Conservation (phyloP, 805 yeast genomes). For the Cyberlindnera saturnus region DNA sequence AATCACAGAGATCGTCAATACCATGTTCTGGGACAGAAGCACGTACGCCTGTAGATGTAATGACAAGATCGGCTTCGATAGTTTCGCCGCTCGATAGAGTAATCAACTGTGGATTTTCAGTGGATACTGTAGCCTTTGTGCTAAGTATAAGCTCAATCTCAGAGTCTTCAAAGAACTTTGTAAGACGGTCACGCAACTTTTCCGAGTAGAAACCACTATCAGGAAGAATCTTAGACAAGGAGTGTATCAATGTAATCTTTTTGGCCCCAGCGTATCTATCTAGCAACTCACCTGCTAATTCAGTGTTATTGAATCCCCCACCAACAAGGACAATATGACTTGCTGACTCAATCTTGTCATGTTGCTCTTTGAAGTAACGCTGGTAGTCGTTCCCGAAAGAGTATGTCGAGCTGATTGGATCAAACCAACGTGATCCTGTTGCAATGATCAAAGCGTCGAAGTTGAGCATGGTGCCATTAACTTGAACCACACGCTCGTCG, state of each 20-base stretch:
- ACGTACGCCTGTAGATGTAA: constrained; percentile 14
- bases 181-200: constrained; percentile 13
- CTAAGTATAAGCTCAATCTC: constrained; percentile 15
- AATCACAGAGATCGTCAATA: constrained; percentile 7
- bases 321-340: constrained; percentile 25
- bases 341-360: constrained; percentile 17
- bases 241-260: constrained; percentile 17
- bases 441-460: constrained; percentile 26
- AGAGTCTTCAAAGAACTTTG: constrained; percentile 11
- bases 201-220: constrained; percentile 9
- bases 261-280: constrained; percentile 14
- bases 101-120: constrained; percentile 3
- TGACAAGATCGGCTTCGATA: constrained; percentile 17
- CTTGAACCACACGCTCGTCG: constrained; percentile 11
- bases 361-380: constrained; percentile 10
- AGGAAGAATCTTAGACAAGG: constrained; percentile 6
- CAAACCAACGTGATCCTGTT: constrained; percentile 26
- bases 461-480: constrained; percentile 3
- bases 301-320: constrained; percentile 28
- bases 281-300: constrained; percentile 28
- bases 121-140: constrained; percentile 4
- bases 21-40: constrained; percentile 19
- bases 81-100: constrained; percentile 2
- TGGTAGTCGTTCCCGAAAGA: constrained; percentile 12
- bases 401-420: constrained; percentile 19